Evolutionary conservation across 2,329 filamentous ascomycete genomes (phyloP), one percentile per base, ranked within the genome.

Genomic region (Aspergillus sp.): DNA sequence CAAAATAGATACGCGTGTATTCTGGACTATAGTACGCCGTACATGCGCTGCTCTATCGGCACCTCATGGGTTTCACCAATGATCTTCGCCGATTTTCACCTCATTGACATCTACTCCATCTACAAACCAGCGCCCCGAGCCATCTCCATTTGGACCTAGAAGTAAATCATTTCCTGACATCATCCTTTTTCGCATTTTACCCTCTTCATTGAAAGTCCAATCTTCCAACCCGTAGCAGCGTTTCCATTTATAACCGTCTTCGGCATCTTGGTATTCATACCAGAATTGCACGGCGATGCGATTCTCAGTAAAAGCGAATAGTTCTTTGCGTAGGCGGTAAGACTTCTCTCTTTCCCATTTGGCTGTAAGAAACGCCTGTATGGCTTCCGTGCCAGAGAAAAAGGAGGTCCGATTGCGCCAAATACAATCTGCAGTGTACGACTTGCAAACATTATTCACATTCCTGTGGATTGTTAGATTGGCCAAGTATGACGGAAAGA

Each of bases 281-380:
- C 88, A 94, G 65, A 93, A 94, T 62, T 95, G 88, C 19, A 94
- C 89, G 1, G 88, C 88, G 54, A 90, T 91, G 68, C 81, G 85
- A 66, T 91, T 75, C 33, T 83, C 83, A 0, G 71, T 76, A 60
- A 89, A 93, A 1, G 86, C 77, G 66, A 94, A 95, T 1, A 95
- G 73, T 63, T 95, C 89, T 66, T 95, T 94, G 46, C 88, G 79
- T 47, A 95, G 74, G 0, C 78, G 77, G 60, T 94, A 94, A 13
- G 76, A 81, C 39, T 79, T 72, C 65, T 94, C 89, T 17, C 75
- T 79, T 39, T 76, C 68, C 88, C 88, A 94, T 62, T 94, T 94
- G 41, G 79, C 72, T 0, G 76, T 78, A 45, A 95, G 63, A 56
- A 91, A 88, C 2, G 70, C 70, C 44, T 82, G 73, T 51, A 94